Conservation (phyloP, 306 rosid genomes). For the Castanea crenata region DNA sequence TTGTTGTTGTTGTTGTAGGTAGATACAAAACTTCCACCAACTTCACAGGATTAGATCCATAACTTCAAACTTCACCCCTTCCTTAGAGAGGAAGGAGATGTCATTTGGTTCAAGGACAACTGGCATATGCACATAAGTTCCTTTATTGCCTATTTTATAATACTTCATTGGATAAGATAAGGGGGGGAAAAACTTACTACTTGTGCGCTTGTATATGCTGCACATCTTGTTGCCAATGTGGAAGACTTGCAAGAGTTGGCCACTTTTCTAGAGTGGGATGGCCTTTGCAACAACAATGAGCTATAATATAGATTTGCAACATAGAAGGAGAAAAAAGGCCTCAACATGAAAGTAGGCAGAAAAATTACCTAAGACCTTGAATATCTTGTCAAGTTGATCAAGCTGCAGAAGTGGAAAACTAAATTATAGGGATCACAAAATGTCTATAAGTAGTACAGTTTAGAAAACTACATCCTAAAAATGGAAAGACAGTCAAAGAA, state of each 20-base stretch:
- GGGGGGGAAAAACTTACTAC: conserved; percentile 51
- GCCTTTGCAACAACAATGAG: conserved; percentile 57
- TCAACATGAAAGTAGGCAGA: conserved; percentile 5
- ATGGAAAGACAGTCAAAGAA: conserved; percentile 2
- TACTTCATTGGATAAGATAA: background rate
- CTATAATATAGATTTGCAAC: conserved; percentile 30
- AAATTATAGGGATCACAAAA: background rate
- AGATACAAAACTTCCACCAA: background rate
- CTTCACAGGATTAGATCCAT: background rate
- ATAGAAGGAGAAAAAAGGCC: conserved; percentile 25
- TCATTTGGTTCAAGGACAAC: background rate
- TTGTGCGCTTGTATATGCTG: conserved; percentile 87
- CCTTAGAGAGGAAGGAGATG: background rate
- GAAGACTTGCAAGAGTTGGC: conserved; percentile 89
- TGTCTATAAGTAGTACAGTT: background rate
- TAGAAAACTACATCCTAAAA: conserved; percentile 10
- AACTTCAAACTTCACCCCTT: background rate
- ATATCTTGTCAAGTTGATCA: conserved; percentile 97
- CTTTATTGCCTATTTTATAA: background rate
- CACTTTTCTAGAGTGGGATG: conserved; percentile 96
- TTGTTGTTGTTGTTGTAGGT: background rate
- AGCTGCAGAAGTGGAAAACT: conserved; percentile 60
- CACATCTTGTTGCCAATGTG: conserved; percentile 79
- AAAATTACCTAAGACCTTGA: conserved; percentile 88
- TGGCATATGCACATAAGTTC: background rate